phyloP scores from a whole-genome alignment of 2,329 filamentous ascomycete genomes.

The Monosporascus sp. region DNA sequence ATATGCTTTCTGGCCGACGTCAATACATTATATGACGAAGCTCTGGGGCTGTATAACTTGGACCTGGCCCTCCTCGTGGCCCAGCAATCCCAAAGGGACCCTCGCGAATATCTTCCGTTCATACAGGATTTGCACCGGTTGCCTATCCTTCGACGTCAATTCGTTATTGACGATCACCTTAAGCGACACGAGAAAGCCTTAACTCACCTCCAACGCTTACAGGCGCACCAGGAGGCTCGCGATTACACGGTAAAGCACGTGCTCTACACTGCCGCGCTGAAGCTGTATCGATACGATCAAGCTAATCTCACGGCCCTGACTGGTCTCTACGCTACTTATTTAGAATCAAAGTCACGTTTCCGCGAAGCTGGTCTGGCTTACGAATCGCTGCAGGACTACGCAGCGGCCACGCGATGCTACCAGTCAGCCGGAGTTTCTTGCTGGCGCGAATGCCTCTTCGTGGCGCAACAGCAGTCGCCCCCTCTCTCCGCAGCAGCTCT shows the following conservation, averaged over 20 bases:
- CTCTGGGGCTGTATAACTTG: constrained; percentile 85
- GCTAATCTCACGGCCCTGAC: constrained; percentile 64
- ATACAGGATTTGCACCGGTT: constrained; percentile 80
- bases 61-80: constrained; percentile 86
- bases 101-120: constrained; percentile 91
- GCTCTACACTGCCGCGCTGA: constrained; percentile 73
- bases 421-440: constrained; percentile 67
- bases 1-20: constrained; percentile 97
- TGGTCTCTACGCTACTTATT: constrained; percentile 70
- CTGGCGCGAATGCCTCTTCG: constrained; percentile 88
- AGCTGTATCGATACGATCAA: constrained; percentile 77
- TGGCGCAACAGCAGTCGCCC: constrained; percentile 62
- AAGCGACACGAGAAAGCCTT: constrained; percentile 73
- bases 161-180: constrained; percentile 85
- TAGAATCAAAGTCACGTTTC: constrained; percentile 70
- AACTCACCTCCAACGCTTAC: constrained; percentile 65
- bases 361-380: constrained; percentile 87
- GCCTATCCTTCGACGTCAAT: constrained; percentile 64
- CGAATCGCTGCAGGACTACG: constrained; percentile 74
- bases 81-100: constrained; percentile 93
- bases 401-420: constrained; percentile 75
- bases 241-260: constrained; percentile 72
- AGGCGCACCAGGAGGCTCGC: constrained; percentile 72
- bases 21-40: constrained; percentile 84
- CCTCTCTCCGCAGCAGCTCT: constrained; percentile 58